Base-by-base conservation (phyloP, 169 alveolate genomes). In the Sarcocystis neurona region DNA sequence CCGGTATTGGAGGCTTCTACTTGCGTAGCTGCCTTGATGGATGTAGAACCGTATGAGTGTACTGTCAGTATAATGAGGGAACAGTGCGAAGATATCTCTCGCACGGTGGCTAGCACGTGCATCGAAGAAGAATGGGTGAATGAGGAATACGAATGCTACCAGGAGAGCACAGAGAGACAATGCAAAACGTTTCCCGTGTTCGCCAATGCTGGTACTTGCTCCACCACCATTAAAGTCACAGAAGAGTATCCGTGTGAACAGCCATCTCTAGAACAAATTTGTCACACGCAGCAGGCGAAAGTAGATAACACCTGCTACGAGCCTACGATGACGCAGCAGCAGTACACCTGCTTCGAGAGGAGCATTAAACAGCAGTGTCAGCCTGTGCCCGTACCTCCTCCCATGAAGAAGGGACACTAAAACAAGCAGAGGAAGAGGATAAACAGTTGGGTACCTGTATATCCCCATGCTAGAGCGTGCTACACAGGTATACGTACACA, bases 1-100 rank as follows among this genome's bases (percentile, higher is more conserved):
- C 82, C 82, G 1, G n/a, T 72, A 6, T 72, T 72, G 34, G 34
- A 72, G 82, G 82, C 82, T 32, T 72, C 82, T 4, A 72, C 82
- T 30, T 72, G 82, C 46, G 82, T 72, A 5, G 82, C 82, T 15
- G 50, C 82, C 34, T 39, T 72, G 58, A 72, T 72, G 82, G 82
- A 72, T n/a, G 82, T 72, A 56, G 82, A 72, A 32, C 60, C 82
- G 82, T 72, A 72, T 56, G 82, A 72, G 82, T 72, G 82, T 39
- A 15, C 39, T 39, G 82, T 72, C 46, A 72, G 82, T 2, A 56
- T 72, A 39, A 72, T 72, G 82, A 72, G 43, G 82, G 82, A 72
- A 3, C 37, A 72, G 82, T 72, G 82, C 27, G 82, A 72, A 39
- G 58, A 72, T 27, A 56, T 72, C 4, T 39, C 82, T 20, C 48